These are phyloP conservation scores for Chondrus crispus DNA, from an alignment of 23 red algal genomes.

Conservation along the genomic window DNA sequence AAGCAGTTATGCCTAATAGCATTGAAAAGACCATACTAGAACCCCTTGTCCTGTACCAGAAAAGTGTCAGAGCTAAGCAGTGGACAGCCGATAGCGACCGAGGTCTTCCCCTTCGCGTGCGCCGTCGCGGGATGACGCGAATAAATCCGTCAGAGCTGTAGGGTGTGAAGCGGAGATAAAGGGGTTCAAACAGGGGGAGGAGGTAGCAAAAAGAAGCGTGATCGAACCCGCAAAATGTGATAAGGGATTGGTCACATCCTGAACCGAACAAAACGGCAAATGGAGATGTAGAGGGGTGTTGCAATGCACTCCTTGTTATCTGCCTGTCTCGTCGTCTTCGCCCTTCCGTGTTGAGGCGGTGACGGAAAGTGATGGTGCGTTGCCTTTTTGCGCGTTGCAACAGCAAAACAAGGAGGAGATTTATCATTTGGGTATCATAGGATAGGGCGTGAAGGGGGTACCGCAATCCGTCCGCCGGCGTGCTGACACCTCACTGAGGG, in stretches of 20 bases:
- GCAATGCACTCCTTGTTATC: background rate
- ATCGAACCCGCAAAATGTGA: background rate
- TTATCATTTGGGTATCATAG: too few species aligned
- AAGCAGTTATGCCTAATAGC: background rate
- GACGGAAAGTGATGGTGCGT: background rate
- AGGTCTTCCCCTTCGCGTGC: background rate
- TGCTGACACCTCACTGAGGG: too few species aligned
- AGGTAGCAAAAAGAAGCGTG: background rate
- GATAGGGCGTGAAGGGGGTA: too few species aligned
- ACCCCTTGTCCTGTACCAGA: background rate
- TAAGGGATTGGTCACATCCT: conserved; percentile 5
- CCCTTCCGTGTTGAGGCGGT: background rate
- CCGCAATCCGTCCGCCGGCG: too few species aligned
- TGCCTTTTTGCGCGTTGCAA: background rate
- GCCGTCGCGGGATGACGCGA: background rate
- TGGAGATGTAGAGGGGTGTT: background rate
- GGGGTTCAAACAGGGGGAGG: background rate
- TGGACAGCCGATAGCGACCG: background rate
- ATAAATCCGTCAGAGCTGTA: background rate
- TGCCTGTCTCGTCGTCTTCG: background rate
- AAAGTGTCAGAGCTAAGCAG: background rate
- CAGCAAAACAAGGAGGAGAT: background rate
- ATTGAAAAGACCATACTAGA: background rate
- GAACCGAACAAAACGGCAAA: background rate
- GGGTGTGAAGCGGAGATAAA: background rate